Conservation (phyloP, 2,329 filamentous ascomycete genomes). For the Phyllachora maydis region DNA sequence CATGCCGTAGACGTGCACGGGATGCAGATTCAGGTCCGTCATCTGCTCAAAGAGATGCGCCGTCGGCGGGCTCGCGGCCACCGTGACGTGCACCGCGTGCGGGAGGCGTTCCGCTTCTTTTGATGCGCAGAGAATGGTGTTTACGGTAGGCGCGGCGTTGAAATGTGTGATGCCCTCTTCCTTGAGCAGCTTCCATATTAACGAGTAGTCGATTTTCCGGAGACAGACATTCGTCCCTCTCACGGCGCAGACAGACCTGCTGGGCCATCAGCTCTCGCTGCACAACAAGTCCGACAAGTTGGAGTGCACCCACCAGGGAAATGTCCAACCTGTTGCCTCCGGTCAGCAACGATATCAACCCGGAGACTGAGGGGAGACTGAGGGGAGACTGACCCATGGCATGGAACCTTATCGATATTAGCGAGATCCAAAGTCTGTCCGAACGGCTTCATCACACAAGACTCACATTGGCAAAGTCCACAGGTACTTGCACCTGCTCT, state of each 20-base stretch:
- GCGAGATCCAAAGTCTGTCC: neutral
- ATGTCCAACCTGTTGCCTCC: too few species aligned
- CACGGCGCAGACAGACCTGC: too few species aligned
- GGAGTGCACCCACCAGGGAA: slow-evolving; percentile 85
- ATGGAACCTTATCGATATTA: slow-evolving; percentile 32
- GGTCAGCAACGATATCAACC: too few species aligned
- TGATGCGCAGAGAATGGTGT: slow-evolving; percentile 72
- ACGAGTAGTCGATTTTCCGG: slow-evolving; percentile 81
- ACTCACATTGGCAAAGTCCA: slow-evolving; percentile 88
- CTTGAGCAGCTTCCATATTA: slow-evolving; percentile 80
- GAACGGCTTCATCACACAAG: slow-evolving; percentile 8
- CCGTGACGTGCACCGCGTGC: slow-evolving; percentile 62
- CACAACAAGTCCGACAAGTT: too few species aligned
- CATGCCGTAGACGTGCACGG: slow-evolving; percentile 83
- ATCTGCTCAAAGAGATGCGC: slow-evolving; percentile 87
- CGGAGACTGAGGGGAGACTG: too few species aligned
- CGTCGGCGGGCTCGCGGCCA: slow-evolving; percentile 79
- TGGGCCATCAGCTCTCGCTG: too few species aligned
- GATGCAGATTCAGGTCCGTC: slow-evolving; percentile 59
- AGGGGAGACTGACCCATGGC: too few species aligned
- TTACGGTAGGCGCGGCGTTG: slow-evolving; percentile 89
- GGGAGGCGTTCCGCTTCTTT: slow-evolving; percentile 52
- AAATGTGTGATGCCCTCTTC: slow-evolving; percentile 83
- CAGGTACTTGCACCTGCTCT: slow-evolving; percentile 57
- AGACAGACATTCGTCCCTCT: slow-evolving; percentile 90